Evolutionary conservation across 306 rosid species (phyloP), one percentile per base, ranked within the genome.

Genomic region (Prosopis cineraria): DNA sequence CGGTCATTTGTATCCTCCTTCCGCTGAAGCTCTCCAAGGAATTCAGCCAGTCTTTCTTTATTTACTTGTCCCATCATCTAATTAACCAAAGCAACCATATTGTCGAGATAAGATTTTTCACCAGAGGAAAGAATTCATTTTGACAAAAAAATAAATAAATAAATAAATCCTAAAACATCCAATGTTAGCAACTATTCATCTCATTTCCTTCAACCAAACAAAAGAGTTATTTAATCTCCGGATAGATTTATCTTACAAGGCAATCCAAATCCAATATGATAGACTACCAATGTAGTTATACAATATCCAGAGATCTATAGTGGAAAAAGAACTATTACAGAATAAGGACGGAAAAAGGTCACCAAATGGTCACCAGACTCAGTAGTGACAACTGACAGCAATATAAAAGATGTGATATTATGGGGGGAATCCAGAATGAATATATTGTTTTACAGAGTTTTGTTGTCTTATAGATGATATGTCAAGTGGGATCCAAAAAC

Each of bases 61-160:
- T 94, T 94, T 31, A 84, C 90, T 78, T 88, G 88, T 12, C 93
- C 97, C 95, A 89, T 94, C 93, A 84, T 94, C 97, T 94, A 83
- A 65, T 68, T 58, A 74, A 79, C 45, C 25, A 12, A 68, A 68
- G 37, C 30, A 79, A 77, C 16, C 22, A 75, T 43, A 48, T 58
- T 17, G 66, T 45, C 33, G 70, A 36, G 9, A 43, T 40, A 74
- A 37, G 47, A 65, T 44, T 40, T 62, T 65, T 80, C 22, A 36
- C 40, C 41, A 40, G 1, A 63, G 44, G n/a, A 79, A 68, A 31
- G 12, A 53, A 53, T 73, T 45, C 29, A 60, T 27, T 37, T 70
- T 1, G 43, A 39, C 43, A 11, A 1, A 30, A 24, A 34, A 39
- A 11, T n/a, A n/a, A n/a, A n/a, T n/a, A n/a, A n/a, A n/a, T n/a